phyloP scores from a whole-genome alignment of 352 stramenopile species.

The Phytophthora tentaculata region DNA sequence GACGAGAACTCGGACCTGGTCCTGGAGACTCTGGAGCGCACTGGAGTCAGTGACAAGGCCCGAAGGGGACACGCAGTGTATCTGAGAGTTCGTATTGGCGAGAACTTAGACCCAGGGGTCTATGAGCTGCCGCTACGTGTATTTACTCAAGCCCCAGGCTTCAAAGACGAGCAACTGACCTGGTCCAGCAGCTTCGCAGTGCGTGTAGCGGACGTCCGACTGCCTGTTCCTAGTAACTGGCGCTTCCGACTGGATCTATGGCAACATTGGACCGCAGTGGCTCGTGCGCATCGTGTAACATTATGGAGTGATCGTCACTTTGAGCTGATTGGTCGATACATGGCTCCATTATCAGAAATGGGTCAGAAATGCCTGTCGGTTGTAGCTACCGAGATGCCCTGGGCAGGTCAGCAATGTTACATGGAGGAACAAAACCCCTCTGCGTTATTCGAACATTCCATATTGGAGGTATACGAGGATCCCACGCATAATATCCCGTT shows the following conservation, averaged over 20 bases:
- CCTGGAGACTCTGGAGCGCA: conserved; percentile 67
- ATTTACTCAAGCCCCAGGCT: conserved; percentile 71
- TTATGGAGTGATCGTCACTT: conserved; percentile 81
- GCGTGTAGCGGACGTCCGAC: conserved; percentile 55
- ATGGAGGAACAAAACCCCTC: conserved; percentile 70
- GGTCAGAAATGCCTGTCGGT: conserved; percentile 79
- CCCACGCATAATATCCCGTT: conserved; percentile 40
- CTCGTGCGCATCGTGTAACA: conserved; percentile 49
- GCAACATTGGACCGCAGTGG: conserved; percentile 75
- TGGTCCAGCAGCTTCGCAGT: conserved; percentile 67
- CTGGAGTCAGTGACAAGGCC: conserved; percentile 35
- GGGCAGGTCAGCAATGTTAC: conserved; percentile 82
- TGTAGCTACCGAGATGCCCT: conserved; percentile 80
- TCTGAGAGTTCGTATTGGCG: conserved; percentile 52
- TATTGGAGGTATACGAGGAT: conserved; percentile 71
- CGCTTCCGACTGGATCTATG: conserved; percentile 80
- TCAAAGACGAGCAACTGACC: conserved; percentile 68
- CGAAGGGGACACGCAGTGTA: conserved; percentile 62
- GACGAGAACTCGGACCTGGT: conserved; percentile 61
- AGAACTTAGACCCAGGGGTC: conserved; percentile 40
- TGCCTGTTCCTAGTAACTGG: conserved; percentile 57
- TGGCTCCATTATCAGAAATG: conserved; percentile 59
- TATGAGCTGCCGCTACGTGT: conserved; percentile 75
- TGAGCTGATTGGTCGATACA: conserved; percentile 69
- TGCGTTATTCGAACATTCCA: conserved; percentile 70